A percentile compares a stretch with the other conserved stretches of the same genome.
These are phyloP conservation scores for Camellia sinensis DNA, from an alignment of 148 eudicot genomes.

Conservation along the genomic window DNA sequence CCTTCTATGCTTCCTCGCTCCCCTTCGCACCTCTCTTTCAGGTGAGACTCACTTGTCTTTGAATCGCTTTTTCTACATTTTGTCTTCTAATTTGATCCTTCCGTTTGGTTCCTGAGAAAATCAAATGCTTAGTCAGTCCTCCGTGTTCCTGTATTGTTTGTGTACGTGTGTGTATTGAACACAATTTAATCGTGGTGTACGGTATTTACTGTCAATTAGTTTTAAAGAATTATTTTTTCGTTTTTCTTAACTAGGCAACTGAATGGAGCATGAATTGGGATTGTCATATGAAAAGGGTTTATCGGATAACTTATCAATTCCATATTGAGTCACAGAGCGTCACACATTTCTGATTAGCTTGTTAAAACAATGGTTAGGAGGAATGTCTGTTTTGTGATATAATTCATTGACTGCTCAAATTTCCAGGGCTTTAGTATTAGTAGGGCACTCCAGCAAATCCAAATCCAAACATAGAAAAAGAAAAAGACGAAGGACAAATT, in stretches of 20 bases:
- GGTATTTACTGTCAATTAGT: neutral
- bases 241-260: neutral
- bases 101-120: constrained; percentile 1
- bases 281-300: neutral
- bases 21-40: constrained; percentile 35
- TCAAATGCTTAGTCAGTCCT: neutral
- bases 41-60: constrained; percentile 30
- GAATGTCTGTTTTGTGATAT: neutral
- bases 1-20: constrained; percentile 39
- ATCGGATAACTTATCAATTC: neutral
- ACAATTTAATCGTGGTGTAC: neutral
- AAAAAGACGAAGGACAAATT: neutral
- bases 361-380: neutral
- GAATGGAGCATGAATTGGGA: neutral
- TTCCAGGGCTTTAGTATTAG: neutral
- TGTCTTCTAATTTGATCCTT: neutral
- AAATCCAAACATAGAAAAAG: neutral
- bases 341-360: neutral
- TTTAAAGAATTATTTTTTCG: neutral
- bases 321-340: neutral
- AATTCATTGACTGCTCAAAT: neutral
- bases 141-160: neutral
- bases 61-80: neutral
- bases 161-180: neutral
- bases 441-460: neutral